Percentiles rank a stretch among this genome's conserved stretches.
phyloP scores from a whole-genome alignment of 306 rosid species.

The Citrullus amarus region DNA sequence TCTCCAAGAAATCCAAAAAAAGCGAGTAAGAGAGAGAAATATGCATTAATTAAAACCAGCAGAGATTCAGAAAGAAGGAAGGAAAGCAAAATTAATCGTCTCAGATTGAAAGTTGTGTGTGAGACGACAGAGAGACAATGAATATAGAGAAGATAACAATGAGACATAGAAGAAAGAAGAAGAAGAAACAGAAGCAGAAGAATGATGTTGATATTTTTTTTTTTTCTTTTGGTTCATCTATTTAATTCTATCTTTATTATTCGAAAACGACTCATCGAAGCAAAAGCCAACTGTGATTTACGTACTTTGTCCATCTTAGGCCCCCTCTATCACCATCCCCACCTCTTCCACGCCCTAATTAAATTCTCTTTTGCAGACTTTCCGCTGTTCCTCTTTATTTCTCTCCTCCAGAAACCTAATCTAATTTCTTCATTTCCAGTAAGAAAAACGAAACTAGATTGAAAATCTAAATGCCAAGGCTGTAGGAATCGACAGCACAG shows the following conservation, averaged over 20 bases:
- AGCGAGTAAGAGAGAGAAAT: constrained; percentile 23
- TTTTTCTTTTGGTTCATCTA: background rate
- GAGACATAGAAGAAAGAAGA: constrained; percentile 11
- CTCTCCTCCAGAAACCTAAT: background rate
- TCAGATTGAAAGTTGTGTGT: background rate
- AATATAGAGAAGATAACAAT: background rate
- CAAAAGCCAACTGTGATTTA: constrained; percentile 24
- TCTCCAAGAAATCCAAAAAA: constrained; percentile 21
- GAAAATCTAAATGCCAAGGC: background rate
- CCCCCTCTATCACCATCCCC: constrained; percentile 1
- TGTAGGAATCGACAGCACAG: background rate
- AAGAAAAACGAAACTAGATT: background rate
- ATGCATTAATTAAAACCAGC: constrained; percentile 4
- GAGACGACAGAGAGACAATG: constrained; percentile 8
- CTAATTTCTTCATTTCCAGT: background rate
- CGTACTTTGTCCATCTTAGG: constrained; percentile 11
- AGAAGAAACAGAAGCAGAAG: constrained; percentile 7
- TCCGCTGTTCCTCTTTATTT: background rate
- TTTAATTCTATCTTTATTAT: constrained; percentile 34
- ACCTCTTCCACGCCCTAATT: background rate
- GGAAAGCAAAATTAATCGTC: background rate
- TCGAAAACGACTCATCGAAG: constrained; percentile 62
- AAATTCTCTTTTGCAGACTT: constrained; percentile 3
- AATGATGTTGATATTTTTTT: background rate
- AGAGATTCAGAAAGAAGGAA: background rate